A percentile compares a stretch with the other conserved stretches of the same genome.
Conservation (phyloP, 2,329 filamentous ascomycete genomes). For the Ustulina deusta region DNA sequence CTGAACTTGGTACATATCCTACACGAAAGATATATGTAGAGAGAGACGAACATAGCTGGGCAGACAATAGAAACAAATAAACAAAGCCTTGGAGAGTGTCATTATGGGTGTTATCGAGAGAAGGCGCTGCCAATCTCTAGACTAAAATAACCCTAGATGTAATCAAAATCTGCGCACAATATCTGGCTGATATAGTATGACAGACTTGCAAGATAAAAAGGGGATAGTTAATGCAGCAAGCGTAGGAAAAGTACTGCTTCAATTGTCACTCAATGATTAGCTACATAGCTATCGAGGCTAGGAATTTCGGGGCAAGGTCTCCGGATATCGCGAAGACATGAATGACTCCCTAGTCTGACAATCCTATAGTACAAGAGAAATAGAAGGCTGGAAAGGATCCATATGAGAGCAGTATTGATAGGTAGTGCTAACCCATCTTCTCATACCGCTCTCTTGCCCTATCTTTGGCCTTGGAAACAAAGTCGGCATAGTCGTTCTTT, state of each 20-base stretch:
- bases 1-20: background rate
- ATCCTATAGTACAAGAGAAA: constrained; percentile 1
- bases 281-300: background rate
- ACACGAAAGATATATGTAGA: background rate
- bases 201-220: background rate
- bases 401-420: background rate
- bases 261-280: background rate
- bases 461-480: constrained; percentile 73
- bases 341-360: background rate
- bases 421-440: constrained; percentile 57
- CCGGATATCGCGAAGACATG: background rate
- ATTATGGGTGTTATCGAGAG: background rate
- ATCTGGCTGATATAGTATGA: background rate
- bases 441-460: constrained; percentile 75
- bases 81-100: background rate
- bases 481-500: constrained; percentile 69
- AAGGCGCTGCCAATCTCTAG: background rate
- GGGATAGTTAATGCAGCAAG: background rate
- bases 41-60: background rate
- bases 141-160: background rate
- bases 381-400: background rate
- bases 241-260: background rate
- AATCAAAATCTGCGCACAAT: background rate
- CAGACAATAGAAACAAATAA: background rate
- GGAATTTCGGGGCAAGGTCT: background rate